Evolutionary conservation across 805 yeast genomes (phyloP).

Genomic region (Wickerhamiella bombiphila): DNA sequence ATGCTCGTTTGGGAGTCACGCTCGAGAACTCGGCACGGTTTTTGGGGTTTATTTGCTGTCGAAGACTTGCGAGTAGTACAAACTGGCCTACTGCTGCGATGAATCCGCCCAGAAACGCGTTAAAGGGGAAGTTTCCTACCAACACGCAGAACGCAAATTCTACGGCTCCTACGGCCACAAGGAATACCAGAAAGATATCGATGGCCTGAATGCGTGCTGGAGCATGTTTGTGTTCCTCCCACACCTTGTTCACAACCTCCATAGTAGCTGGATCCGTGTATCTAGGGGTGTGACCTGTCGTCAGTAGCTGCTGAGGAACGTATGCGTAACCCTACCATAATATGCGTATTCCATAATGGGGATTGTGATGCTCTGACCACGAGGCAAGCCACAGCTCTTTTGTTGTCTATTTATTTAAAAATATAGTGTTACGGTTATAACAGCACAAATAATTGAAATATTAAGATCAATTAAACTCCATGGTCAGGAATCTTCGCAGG

Average conservation of each 20-base stretch:
- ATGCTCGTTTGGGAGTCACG: constrained; percentile 45
- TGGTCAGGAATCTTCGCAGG: too few species aligned
- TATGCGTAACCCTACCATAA: too few species aligned
- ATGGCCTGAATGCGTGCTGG: constrained; percentile 38
- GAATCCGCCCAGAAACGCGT: constrained; percentile 91
- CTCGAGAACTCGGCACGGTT: constrained; percentile 28
- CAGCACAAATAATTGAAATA: too few species aligned
- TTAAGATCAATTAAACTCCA: too few species aligned
- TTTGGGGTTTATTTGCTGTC: constrained; percentile 49
- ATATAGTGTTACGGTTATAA: too few species aligned
- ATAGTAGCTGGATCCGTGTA: too few species aligned
- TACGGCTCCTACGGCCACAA: constrained; percentile 57
- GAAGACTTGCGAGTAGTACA: constrained; percentile 55
- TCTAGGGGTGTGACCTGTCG: too few species aligned
- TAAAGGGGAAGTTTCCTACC: constrained; percentile 87
- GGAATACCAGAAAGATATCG: constrained; percentile 60
- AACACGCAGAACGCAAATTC: constrained; percentile 67
- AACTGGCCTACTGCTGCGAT: constrained; percentile 89
- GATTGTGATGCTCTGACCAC: too few species aligned
- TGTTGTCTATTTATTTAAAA: too few species aligned
- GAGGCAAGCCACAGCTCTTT: too few species aligned
- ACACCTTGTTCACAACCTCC: constrained; percentile 16
- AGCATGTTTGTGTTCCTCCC: constrained; percentile 16
- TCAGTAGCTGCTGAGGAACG: too few species aligned
- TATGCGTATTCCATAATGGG: too few species aligned